Evolutionary conservation across 1,284 basidiomycete genomes (phyloP).

Genomic region (Naganishia cerealis): DNA sequence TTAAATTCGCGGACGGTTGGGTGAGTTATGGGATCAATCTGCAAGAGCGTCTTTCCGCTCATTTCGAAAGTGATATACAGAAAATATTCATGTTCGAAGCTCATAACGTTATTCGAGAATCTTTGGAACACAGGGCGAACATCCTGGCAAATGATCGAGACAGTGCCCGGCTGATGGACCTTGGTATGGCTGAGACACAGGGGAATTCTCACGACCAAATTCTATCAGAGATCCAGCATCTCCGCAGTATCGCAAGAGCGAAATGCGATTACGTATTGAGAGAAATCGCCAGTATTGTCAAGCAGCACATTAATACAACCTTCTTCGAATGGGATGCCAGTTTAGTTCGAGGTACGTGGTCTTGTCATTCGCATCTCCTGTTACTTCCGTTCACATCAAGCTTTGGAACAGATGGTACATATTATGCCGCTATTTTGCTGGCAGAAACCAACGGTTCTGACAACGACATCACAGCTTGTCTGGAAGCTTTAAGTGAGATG

Average conservation of each 20-base stretch:
- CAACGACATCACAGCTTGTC: slow-evolving; percentile 69
- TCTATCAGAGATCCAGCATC: slow-evolving; percentile 45
- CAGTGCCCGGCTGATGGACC: slow-evolving; percentile 7
- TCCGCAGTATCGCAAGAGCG: slow-evolving; percentile 61
- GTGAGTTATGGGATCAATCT: slow-evolving; percentile 57
- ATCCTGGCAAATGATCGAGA: slow-evolving; percentile 12
- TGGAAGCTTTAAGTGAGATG: slow-evolving; percentile 71
- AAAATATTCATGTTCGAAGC: slow-evolving; percentile 52
- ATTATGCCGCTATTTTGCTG: slow-evolving; percentile 72
- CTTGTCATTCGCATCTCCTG: not conserved
- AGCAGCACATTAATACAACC: slow-evolving; percentile 46
- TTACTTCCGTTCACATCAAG: not conserved
- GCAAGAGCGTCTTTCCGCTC: not conserved
- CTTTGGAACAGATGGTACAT: slow-evolving; percentile 52
- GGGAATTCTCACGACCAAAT: slow-evolving; percentile 17
- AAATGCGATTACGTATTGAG: slow-evolving; percentile 57
- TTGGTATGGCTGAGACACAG: slow-evolving; percentile 7
- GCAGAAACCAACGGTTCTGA: slow-evolving; percentile 62
- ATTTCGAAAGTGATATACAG: slow-evolving; percentile 28
- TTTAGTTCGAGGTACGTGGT: slow-evolving; percentile 68
- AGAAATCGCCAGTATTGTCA: slow-evolving; percentile 62
- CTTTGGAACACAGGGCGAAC: slow-evolving; percentile 45
- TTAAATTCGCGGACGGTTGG: slow-evolving; percentile 76
- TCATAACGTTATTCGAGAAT: slow-evolving; percentile 49
- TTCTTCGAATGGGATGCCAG: slow-evolving; percentile 80